Base-by-base conservation (phyloP, 441 rosid genomes). In the Pelargonium myrrhifolium region DNA sequence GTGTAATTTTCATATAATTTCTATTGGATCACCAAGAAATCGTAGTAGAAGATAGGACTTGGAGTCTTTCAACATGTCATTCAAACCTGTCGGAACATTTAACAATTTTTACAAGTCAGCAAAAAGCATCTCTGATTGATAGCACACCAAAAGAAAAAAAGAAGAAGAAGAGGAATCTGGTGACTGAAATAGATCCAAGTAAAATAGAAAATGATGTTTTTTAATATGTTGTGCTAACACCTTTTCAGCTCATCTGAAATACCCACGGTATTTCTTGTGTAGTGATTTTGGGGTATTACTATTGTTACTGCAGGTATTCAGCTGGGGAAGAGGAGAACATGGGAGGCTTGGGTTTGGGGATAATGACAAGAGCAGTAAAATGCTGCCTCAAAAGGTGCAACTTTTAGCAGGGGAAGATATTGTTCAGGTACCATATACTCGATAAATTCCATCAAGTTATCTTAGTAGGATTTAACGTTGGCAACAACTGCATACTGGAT, bases 291-390 rank as follows among this genome's bases (percentile, higher is more conserved):
- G 21, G 62, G 60, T 10, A 17, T 43, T 65, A 40, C 1, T 15
- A 15, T 67, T 64, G 39, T 65, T 14, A 31, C 61, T 72, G 70
- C 80, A 94, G 99, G 97, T 94, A 51, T 92, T 83, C 75, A 93
- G 92, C 26, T 94, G 99, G 99, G 99, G 99, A 75, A 87, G 99
- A 84, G 99, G 99, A 59, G 98, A 92, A 72, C 99, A 94, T 35
- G 98, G 99, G 42, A 84, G 99, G 77, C 91, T 94, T 15, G 99
- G 99, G 42, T 87, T 94, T 73, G 99, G 99, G 62, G 99, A 94
- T 71, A 94, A 82, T 77, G 99, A 94, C 80, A 94, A 92, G 76
- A 94, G 97, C 83, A 92, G 98, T 79, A 94, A 94, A 78, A 92
- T 94, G 97, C 72, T 94, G 69, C 97, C 99, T 7, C 99, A 94